Percentiles rank a stretch among this genome's conserved stretches.
phyloP scores from a whole-genome alignment of 2,329 filamentous ascomycete genomes.

The Aureobasidium sp. region DNA sequence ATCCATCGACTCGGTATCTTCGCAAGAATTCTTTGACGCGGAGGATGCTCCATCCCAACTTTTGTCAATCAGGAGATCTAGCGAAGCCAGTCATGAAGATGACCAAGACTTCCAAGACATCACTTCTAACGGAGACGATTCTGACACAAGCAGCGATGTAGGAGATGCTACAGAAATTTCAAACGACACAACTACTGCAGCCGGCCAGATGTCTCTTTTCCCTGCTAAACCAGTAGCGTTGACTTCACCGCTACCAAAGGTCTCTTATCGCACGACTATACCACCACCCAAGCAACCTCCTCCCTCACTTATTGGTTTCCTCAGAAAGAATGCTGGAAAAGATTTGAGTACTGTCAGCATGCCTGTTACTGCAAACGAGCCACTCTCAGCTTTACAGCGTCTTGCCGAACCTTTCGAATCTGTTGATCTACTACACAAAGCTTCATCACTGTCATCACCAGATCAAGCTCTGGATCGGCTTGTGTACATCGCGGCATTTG shows the following conservation, averaged over 20 bases:
- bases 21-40: constrained; percentile 93
- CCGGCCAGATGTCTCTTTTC: constrained; percentile 44
- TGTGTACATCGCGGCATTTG: constrained; percentile 81
- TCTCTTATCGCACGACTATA: constrained; percentile 63
- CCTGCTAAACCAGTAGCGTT: constrained; percentile 69
- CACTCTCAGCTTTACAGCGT: constrained; percentile 77
- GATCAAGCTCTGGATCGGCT: constrained; percentile 63
- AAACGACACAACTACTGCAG: constrained; percentile 18
- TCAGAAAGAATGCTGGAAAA: constrained; percentile 96
- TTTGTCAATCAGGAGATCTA: constrained; percentile 64
- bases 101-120: constrained; percentile 34
- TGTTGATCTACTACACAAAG: constrained; percentile 70
- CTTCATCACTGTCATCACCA: constrained; percentile 41
- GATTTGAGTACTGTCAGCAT: constrained; percentile 94
- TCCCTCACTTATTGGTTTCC: constrained; percentile 85
- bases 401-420: constrained; percentile 90
- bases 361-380: constrained; percentile 95
- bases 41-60: constrained; percentile 61
- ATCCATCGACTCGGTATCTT: constrained; percentile 74
- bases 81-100: constrained; percentile 54
- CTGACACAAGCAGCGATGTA: constrained; percentile 55
- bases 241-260: constrained; percentile 59
- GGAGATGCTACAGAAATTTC: constrained; percentile 32
- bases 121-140: constrained; percentile 43
- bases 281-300: constrained; percentile 67